Evolutionary conservation across 306 rosid species (phyloP).

Genomic region (Vicia sativa): DNA sequence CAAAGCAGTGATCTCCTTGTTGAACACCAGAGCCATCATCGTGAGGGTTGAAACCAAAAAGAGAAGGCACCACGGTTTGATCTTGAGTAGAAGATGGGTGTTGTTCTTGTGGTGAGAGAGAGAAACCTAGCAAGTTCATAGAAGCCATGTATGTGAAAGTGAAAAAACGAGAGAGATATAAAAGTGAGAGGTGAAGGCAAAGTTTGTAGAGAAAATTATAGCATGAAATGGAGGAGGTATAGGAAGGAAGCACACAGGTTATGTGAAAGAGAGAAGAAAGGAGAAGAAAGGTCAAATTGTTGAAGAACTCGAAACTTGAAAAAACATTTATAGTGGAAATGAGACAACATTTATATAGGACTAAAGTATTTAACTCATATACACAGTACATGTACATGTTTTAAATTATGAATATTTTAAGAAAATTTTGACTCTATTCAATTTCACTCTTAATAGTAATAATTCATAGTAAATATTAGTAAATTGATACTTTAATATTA

Average conservation of each 20-base stretch:
- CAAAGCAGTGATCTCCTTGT: constrained; percentile 51
- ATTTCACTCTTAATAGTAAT: too few species aligned
- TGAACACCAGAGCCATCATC: constrained; percentile 49
- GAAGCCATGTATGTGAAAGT: constrained; percentile 48
- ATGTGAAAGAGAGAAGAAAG: constrained; percentile 21
- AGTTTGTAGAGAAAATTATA: constrained; percentile 18
- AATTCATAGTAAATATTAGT: too few species aligned
- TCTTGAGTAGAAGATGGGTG: constrained; percentile 48
- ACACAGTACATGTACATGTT: constrained; percentile 1
- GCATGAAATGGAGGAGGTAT: constrained; percentile 44
- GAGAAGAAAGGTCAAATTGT: constrained; percentile 51
- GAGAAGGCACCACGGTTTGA: constrained; percentile 40
- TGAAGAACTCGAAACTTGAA: constrained; percentile 35
- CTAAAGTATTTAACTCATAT: not conserved
- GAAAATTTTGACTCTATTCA: too few species aligned
- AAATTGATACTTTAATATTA: too few species aligned
- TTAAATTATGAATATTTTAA: too few species aligned
- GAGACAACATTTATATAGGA: constrained; percentile 43
- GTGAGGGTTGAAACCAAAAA: constrained; percentile 57
- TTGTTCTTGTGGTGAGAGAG: constrained; percentile 85
- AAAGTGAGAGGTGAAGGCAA: not conserved
- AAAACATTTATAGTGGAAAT: constrained; percentile 34
- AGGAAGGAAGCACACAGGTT: not conserved
- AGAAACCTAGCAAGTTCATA: constrained; percentile 90
- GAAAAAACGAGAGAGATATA: constrained; percentile 15